phyloP scores from a whole-genome alignment of 139 green algal genomes.

The Chlamydomonas sp. region DNA sequence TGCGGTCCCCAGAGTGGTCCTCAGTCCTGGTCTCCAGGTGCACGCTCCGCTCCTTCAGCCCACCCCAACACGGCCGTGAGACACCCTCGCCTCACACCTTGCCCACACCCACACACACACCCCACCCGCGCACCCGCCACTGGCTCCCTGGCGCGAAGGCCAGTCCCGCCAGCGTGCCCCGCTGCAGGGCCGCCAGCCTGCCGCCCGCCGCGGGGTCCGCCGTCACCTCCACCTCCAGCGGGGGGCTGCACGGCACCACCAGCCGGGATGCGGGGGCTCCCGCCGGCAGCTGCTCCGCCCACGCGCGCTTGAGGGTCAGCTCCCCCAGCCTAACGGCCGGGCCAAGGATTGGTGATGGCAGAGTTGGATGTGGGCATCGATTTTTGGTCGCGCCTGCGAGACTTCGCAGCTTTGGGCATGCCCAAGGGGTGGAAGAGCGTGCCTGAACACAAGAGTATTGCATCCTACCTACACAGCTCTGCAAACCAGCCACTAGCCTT shows the following conservation, averaged over 20 bases:
- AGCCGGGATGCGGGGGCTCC: background rate
- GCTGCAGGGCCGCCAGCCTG: background rate
- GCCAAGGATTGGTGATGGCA: background rate
- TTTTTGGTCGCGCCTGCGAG: too few species aligned
- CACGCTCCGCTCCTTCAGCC: too few species aligned
- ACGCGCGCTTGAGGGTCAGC: background rate
- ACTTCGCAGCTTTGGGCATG: too few species aligned
- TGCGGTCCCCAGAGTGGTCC: too few species aligned
- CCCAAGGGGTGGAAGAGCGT: too few species aligned
- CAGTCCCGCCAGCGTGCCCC: background rate
- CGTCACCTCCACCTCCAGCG: background rate
- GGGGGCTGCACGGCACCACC: background rate
- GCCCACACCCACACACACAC: background rate
- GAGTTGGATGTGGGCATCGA: too few species aligned
- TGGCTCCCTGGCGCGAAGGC: background rate
- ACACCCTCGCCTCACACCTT: too few species aligned
- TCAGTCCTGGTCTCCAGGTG: too few species aligned
- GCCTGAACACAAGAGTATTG: too few species aligned
- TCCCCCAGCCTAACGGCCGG: background rate
- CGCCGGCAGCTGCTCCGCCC: background rate
- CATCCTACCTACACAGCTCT: too few species aligned
- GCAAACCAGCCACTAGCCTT: background rate
- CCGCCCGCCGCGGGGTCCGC: background rate
- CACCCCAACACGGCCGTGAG: too few species aligned
- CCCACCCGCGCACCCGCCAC: constrained; percentile 1